Conservation (phyloP, 805 yeast species). For the Teunomyces aglyptinius region DNA sequence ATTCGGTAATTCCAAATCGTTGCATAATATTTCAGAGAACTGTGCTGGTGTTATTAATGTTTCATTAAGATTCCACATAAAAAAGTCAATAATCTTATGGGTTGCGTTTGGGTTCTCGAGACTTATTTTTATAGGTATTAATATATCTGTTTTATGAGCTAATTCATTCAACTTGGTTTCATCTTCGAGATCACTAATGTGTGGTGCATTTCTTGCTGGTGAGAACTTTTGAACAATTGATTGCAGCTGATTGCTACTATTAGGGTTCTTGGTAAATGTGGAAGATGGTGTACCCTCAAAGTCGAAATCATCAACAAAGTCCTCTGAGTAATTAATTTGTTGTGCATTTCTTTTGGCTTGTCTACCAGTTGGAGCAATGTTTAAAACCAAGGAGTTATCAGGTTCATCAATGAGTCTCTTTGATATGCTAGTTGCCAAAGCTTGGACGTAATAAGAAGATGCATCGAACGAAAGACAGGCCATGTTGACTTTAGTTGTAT, state of each 20-base stretch:
- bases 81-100: constrained; percentile 55
- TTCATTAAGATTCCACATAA: constrained; percentile 74
- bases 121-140: constrained; percentile 66
- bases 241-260: constrained; percentile 35
- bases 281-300: constrained; percentile 22
- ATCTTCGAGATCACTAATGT: constrained; percentile 22
- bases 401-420: constrained; percentile 66
- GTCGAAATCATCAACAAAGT: constrained; percentile 28
- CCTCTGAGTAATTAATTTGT: constrained; percentile 69
- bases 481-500: constrained; percentile 6
- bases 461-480: constrained; percentile 16
- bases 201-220: constrained; percentile 24
- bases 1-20: constrained; percentile 78
- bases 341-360: constrained; percentile 69
- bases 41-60: constrained; percentile 67
- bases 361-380: constrained; percentile 71
- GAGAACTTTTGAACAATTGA: constrained; percentile 28
- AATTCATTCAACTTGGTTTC: constrained; percentile 18
- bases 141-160: constrained; percentile 38
- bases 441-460: constrained; percentile 60
- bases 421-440: constrained; percentile 69
- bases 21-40: constrained; percentile 71
- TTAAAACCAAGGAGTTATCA: constrained; percentile 66
- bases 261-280: constrained; percentile 11
- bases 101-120: constrained; percentile 56